Evolutionary conservation across 768 basidiomycete species (phyloP).

Genomic region (Panaeolus papilionaceus): DNA sequence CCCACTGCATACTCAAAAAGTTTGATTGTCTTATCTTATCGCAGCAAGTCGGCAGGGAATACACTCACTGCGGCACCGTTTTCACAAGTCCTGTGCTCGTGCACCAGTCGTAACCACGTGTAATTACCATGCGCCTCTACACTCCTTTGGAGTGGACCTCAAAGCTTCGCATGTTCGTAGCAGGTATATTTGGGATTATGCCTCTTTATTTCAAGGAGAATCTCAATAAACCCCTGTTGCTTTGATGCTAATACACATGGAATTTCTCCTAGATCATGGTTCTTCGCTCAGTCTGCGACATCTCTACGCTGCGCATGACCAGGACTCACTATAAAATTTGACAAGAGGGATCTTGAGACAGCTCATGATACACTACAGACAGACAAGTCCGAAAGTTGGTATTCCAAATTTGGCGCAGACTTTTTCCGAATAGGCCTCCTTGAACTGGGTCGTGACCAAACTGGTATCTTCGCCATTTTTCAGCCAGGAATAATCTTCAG

Average conservation of each 20-base stretch:
- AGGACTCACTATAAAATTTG: neutral
- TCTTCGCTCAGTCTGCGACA: conserved; percentile 9
- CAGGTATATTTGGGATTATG: neutral
- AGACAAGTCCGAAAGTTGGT: neutral
- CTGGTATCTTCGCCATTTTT: neutral
- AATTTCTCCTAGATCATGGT: conserved; percentile 7
- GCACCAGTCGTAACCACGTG: neutral
- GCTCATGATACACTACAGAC: neutral
- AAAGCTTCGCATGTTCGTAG: neutral
- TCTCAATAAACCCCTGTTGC: neutral
- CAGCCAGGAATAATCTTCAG: conserved; percentile 5
- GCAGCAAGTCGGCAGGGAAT: neutral
- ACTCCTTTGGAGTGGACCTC: neutral
- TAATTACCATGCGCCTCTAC: neutral
- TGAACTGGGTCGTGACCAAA: conserved; percentile 1
- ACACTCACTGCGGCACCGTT: neutral
- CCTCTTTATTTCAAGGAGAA: neutral
- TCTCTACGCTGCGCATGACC: neutral
- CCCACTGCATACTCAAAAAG: neutral
- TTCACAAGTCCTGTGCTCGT: neutral
- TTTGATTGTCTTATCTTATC: neutral
- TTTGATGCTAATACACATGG: neutral
- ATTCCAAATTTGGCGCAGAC: conserved; percentile 2
- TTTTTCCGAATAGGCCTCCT: conserved; percentile 12
- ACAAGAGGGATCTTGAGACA: neutral